These are phyloP conservation scores for Fragaria iinumae DNA, from an alignment of 306 rosid species.

Conservation along the genomic window DNA sequence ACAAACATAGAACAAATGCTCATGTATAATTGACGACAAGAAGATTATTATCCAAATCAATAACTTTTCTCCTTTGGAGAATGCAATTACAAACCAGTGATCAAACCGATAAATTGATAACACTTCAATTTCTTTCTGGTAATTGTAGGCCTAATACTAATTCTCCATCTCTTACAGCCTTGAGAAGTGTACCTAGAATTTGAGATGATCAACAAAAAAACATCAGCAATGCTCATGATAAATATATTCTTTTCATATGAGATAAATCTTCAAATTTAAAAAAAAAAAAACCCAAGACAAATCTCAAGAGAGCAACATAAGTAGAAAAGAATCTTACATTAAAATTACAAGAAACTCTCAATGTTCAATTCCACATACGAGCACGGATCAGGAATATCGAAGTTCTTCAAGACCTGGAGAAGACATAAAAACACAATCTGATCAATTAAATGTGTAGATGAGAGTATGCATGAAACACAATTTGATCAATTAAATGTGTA, in stretches of 20 bases:
- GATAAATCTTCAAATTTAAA: background rate
- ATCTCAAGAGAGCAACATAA: background rate
- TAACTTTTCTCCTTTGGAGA: background rate
- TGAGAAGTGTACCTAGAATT: background rate
- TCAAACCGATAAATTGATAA: no score
- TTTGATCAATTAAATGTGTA: background rate
- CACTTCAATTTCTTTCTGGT: background rate
- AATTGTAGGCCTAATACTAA: background rate
- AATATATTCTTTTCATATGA: background rate
- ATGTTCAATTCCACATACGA: constrained; percentile 74
- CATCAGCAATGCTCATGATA: background rate
- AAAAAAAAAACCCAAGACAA: background rate
- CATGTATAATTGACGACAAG: background rate
- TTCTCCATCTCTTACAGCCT: background rate
- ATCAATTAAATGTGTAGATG: background rate
- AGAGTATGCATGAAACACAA: background rate
- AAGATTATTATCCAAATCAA: background rate
- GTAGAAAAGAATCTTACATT: constrained; percentile 34
- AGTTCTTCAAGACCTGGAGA: constrained; percentile 77
- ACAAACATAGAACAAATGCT: background rate
- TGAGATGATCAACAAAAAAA: background rate
- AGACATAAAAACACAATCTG: background rate
- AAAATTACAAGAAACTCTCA: constrained; percentile 54
- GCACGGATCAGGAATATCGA: constrained; percentile 91
- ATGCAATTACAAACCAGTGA: background rate